Percentiles rank a stretch among this genome's conserved stretches.
Evolutionary conservation across 2,329 filamentous ascomycete species (phyloP).

Genomic region (Cryphonectria radicalis): DNA sequence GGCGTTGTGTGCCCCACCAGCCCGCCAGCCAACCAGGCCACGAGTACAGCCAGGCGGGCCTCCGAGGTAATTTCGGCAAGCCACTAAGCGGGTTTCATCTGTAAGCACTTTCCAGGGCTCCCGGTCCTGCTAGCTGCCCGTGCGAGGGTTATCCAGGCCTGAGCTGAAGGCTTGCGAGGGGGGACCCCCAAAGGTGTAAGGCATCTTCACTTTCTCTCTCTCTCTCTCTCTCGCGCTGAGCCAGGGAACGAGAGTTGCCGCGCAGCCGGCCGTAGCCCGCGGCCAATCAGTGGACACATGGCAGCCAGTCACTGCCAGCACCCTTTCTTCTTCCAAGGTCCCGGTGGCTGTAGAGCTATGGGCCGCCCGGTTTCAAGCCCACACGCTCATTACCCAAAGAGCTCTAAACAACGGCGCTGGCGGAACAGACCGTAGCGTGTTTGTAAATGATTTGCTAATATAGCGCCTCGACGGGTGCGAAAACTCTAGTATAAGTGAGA

Average conservation of each 20-base stretch:
- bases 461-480: not conserved
- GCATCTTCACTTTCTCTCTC: no score
- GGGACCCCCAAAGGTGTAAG: not conserved
- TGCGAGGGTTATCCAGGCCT: slow-evolving; percentile 3
- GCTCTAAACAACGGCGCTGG: slow-evolving; percentile 7
- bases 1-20: not conserved
- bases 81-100: slow-evolving; percentile 12
- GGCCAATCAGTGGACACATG: not conserved
- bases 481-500: not conserved
- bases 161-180: not conserved
- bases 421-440: slow-evolving; percentile 4
- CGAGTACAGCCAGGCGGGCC: not conserved
- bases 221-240: not conserved
- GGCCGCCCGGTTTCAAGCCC: slow-evolving; percentile 9
- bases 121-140: not conserved
- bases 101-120: slow-evolving; percentile 3
- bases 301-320: not conserved
- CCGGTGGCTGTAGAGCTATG: not conserved
- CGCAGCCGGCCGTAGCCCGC: not conserved
- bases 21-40: not conserved
- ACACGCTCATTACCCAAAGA: not conserved
- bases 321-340: not conserved
- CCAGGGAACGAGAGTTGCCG: not conserved
- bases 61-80: slow-evolving; percentile 9
- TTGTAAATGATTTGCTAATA: not conserved